These are phyloP conservation scores for Stenocarpella maydis DNA, from an alignment of 2,329 filamentous ascomycete genomes.

Conservation along the genomic window DNA sequence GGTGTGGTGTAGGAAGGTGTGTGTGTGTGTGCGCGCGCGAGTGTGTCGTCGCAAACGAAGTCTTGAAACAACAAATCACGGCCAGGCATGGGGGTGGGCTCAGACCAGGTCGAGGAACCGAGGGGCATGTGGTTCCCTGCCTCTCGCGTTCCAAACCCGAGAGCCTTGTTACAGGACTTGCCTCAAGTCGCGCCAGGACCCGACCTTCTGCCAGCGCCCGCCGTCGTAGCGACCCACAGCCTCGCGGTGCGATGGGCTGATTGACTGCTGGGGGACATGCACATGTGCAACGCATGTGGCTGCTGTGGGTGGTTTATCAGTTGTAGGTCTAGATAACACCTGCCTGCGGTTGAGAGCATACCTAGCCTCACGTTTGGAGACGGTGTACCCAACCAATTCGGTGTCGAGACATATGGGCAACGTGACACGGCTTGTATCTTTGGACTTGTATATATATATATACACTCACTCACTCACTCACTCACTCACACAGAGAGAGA, in stretches of 20 bases:
- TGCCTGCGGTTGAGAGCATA: not conserved
- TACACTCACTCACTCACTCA: too few relatives aligned
- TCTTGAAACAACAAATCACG: constrained; percentile 34
- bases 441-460: too few relatives aligned
- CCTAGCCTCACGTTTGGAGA: not conserved
- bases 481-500: too few relatives aligned
- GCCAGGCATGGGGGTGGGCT: constrained; percentile 24
- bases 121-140: constrained; percentile 11
- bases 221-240: constrained; percentile 13
- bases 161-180: constrained; percentile 48
- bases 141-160: constrained; percentile 19
- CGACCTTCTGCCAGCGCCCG: constrained; percentile 25
- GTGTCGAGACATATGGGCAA: too few relatives aligned
- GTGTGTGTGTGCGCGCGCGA: too few relatives aligned
- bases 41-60: constrained; percentile 16
- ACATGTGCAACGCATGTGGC: not conserved
- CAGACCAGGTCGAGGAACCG: constrained; percentile 16
- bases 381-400: not conserved
- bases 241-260: not conserved
- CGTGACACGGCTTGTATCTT: too few relatives aligned
- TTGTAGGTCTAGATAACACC: not conserved
- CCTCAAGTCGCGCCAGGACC: constrained; percentile 48
- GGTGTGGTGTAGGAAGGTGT: not conserved
- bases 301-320: not conserved
- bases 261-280: not conserved